Evolutionary conservation across 129 eudicot species (phyloP).

Genomic region (Helichrysum umbraculigerum): DNA sequence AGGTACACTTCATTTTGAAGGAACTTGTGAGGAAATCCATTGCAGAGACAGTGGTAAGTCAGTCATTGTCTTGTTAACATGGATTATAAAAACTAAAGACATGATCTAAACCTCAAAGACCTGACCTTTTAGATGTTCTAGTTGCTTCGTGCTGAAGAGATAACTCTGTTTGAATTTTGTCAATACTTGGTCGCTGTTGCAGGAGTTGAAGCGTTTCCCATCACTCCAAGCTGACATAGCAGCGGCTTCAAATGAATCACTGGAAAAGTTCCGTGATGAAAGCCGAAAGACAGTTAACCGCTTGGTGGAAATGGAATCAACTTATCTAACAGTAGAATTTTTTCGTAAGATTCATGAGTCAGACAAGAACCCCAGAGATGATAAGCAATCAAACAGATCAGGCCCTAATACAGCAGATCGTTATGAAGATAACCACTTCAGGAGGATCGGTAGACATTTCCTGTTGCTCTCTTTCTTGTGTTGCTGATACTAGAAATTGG

Average conservation of each 20-base stretch:
- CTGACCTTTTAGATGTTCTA: not conserved
- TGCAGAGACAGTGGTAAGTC: slow-evolving; percentile 74
- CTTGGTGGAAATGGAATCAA: slow-evolving; percentile 93
- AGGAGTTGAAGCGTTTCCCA: slow-evolving; percentile 93
- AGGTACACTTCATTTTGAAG: slow-evolving; percentile 91
- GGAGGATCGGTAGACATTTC: slow-evolving; percentile 68
- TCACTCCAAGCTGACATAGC: slow-evolving; percentile 93
- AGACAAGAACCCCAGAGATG: slow-evolving; percentile 48
- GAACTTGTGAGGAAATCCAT: slow-evolving; percentile 96
- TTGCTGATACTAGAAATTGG: slow-evolving; percentile 6
- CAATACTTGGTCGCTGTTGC: slow-evolving; percentile 19
- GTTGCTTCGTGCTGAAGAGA: not conserved
- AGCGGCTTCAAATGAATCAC: slow-evolving; percentile 80
- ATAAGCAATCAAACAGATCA: slow-evolving; percentile 38
- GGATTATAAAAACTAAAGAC: slow-evolving; percentile 4
- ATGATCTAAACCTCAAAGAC: slow-evolving; percentile 1
- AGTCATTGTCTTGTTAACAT: not conserved
- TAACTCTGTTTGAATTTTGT: not conserved
- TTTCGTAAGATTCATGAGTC: slow-evolving; percentile 87
- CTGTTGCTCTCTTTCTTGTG: slow-evolving; percentile 18
- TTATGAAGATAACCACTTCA: slow-evolving; percentile 69
- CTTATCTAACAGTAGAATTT: slow-evolving; percentile 90
- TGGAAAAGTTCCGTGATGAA: slow-evolving; percentile 93
- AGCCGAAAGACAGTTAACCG: slow-evolving; percentile 79
- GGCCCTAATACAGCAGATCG: slow-evolving; percentile 73